Base-by-base conservation (phyloP, 1,284 basidiomycete species). In the Marasmius fiardii region DNA sequence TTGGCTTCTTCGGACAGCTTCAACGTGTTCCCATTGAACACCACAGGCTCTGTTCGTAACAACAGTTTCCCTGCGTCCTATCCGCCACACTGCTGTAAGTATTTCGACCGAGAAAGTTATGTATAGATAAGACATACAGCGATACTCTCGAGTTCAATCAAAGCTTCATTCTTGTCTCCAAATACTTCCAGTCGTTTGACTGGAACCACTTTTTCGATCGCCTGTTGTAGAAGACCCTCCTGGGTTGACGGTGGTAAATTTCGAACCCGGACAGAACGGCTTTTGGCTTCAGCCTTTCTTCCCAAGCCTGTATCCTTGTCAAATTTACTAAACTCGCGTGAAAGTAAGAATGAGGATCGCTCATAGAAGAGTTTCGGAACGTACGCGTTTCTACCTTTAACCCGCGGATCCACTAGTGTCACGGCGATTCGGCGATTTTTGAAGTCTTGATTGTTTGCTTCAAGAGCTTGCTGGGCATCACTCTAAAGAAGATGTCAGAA, bases 191-290 rank as follows among this genome's bases (percentile, higher is more conserved):
- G 79, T 1, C 90, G 81, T 53, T 81, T 85, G 26, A 97, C 85
- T 4, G 75, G 70, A 0, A 82, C 82, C 44, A 89, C 70, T 70
- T 93, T 95, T 68, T 94, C 92, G 6, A 98, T 73, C 0, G 76
- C 74, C 74, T 98, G 95, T 64, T 98, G 95, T 21, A 98, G 70
- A 1, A 97, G 74, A 0, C 90, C 94, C 68, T 97, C 95, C 66
- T 95, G 92, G 35, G 75, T 72, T 7, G 63, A 68, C 2, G 79
- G 64, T 2, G 92, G 91, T n/a, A 98, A 76, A 48, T 87, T 86
- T 34, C 78, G 82, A 43, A 97, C 74, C 23, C 86, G 83, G 8
- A 97, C 76, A 28, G 89, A 88, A 20, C 87, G 80, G 63, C 78
- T 88, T 48, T 83, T 81, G 12, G 77, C 70, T 56, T 93, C 92